Percentiles rank a stretch among this genome's conserved stretches.
Conservation (phyloP, 2,329 filamentous ascomycete genomes). For the Aureobasidium melanogenum region DNA sequence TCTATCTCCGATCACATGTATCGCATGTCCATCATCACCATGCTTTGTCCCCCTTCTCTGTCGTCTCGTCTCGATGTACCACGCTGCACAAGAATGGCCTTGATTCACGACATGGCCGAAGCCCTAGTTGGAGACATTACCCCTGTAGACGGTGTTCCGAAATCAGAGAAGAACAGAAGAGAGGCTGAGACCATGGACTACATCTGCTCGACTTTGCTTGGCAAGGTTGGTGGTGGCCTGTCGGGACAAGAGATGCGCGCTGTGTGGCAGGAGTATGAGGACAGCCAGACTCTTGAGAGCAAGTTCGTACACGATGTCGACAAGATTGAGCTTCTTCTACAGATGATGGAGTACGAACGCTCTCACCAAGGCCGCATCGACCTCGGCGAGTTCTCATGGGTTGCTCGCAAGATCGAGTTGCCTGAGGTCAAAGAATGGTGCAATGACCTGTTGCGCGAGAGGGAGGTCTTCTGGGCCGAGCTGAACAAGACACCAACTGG, state of each 20-base stretch:
- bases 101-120: constrained; percentile 97
- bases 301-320: constrained; percentile 93
- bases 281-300: constrained; percentile 71
- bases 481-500: constrained; percentile 22
- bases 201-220: constrained; percentile 64
- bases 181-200: constrained; percentile 90
- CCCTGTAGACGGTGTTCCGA: constrained; percentile 75
- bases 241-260: constrained; percentile 63
- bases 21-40: constrained; percentile 93
- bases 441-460: constrained; percentile 64
- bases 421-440: constrained; percentile 77
- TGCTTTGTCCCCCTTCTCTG: constrained; percentile 75
- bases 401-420: constrained; percentile 62
- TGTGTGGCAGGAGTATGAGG: constrained; percentile 95
- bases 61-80: constrained; percentile 63
- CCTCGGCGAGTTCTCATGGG: constrained; percentile 78
- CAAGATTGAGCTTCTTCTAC: constrained; percentile 88
- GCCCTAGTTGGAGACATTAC: constrained; percentile 93
- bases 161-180: constrained; percentile 79
- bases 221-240: constrained; percentile 61
- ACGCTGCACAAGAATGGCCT: constrained; percentile 88
- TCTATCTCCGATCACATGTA: constrained; percentile 99
- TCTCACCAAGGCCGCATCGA: constrained; percentile 57
- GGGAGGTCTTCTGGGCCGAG: constrained; percentile 60
- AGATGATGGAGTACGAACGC: constrained; percentile 96